Base-by-base conservation (phyloP, 106 monocot genomes). In the Platanthera zijinensis region DNA sequence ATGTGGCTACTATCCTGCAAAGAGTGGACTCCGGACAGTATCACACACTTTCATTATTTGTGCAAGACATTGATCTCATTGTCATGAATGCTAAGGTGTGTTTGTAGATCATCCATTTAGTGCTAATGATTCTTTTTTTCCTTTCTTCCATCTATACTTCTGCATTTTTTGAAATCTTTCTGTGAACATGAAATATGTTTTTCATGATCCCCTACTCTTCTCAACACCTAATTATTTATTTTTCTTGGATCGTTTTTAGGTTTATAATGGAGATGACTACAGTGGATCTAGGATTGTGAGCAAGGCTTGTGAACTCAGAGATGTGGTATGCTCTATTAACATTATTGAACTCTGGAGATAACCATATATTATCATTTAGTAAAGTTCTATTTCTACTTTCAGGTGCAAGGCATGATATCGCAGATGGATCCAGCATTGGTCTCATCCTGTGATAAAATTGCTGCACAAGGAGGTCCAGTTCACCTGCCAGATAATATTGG, bases 381-480 rank as follows among this genome's bases (percentile, higher is more conserved):
- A 57, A 74, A 68, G 14, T 18, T 8, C 30, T 45, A 7, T 50
- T 17, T 78, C 48, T 15, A 14, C 8, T 71, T 56, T 84, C 81
- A 99, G 99, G 94, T 99, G 21, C 89, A 87, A 81, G 94, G 99
- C 53, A 99, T 99, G 99, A 73, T 94, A 54, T 99, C 94, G 57
- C 94, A 99, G 72, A 99, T 99, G 92, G 99, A 99, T 52, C 94
- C 99, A 71, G 83, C 92, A 52, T 74, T 99, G 81, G 85, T 90
- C 51, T 78, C 94, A 68, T 92, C 85, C 56, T 99, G 94, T 79
- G 99, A 99, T 79, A 99, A 99, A 78, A 99, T 94, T 82, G 81
- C 85, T 73, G 90, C 54, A 77, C 86, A 88, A 82, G 97, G 97
- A 15, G 94, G 94, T 1, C 94, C 99, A 62, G 22, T 87, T 71